These are phyloP conservation scores for Solanum tarijense DNA, from an alignment of 257 asterid genomes.

Conservation along the genomic window DNA sequence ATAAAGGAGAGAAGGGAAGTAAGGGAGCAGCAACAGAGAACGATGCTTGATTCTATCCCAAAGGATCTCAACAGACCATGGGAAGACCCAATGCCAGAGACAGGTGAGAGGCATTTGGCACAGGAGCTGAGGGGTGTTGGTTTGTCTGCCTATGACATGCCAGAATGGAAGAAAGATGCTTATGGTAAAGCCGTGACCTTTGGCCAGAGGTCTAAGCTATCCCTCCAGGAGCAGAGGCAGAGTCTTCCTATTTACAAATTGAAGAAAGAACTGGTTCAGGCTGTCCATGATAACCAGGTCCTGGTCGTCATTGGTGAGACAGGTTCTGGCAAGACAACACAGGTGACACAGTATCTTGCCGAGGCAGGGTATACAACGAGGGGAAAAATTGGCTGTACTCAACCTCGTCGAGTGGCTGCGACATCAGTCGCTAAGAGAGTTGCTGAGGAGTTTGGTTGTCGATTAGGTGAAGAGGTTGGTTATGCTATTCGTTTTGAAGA, in stretches of 20 bases:
- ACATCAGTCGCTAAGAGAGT: conserved; percentile 93
- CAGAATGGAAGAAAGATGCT: conserved; percentile 96
- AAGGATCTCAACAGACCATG: conserved; percentile 95
- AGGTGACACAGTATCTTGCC: conserved; percentile 52
- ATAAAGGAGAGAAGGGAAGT: conserved; percentile 94
- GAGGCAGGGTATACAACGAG: conserved; percentile 17
- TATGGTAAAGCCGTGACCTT: conserved; percentile 84
- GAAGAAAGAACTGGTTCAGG: conserved; percentile 77
- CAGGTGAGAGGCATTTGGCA: conserved; percentile 95
- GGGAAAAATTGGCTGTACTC: conserved; percentile 1
- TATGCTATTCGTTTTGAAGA: conserved; percentile 88
- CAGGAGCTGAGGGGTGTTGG: conserved; percentile 97
- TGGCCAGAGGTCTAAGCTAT: conserved; percentile 91
- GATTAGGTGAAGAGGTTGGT: conserved; percentile 88
- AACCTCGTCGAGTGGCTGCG: background rate
- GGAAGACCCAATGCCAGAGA: conserved; percentile 99
- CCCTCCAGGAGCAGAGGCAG: conserved; percentile 85
- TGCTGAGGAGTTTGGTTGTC: conserved; percentile 89
- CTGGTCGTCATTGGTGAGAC: conserved; percentile 75
- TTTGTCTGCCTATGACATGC: conserved; percentile 92
- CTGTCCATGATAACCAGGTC: conserved; percentile 81
- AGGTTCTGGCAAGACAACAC: conserved; percentile 90
- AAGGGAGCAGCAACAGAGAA: conserved; percentile 85
- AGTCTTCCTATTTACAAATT: conserved; percentile 82
- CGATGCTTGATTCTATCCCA: conserved; percentile 94